Evolutionary conservation across 73 alveolate species (phyloP).

Genomic region (Paramecium biaurelia): DNA sequence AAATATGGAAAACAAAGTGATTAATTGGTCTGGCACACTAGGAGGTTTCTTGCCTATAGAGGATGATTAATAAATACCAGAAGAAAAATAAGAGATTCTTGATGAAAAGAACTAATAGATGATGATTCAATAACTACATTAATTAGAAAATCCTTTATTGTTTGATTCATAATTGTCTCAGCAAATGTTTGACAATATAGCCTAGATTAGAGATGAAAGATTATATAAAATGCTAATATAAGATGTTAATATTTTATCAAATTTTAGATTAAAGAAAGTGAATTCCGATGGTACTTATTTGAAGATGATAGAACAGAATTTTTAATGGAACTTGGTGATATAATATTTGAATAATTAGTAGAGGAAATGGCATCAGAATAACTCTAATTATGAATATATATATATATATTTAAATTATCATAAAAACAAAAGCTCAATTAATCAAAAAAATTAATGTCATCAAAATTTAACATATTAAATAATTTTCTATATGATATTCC

Average conservation of each 20-base stretch:
- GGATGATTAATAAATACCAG: conserved; percentile 9
- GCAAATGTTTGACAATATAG: conserved; percentile 18
- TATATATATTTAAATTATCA: neutral
- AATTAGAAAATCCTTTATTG: conserved; percentile 35
- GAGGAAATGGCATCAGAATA: conserved; percentile 64
- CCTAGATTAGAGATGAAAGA: conserved; percentile 57
- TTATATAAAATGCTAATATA: conserved; percentile 51
- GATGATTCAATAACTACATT: conserved; percentile 8
- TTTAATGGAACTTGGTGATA: conserved; percentile 58
- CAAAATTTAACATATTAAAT: neutral
- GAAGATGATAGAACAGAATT: conserved; percentile 63
- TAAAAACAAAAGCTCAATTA: neutral
- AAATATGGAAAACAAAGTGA: conserved; percentile 4
- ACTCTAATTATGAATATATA: neutral
- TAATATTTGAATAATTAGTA: conserved; percentile 56
- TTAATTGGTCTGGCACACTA: conserved; percentile 43
- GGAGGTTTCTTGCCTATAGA: conserved; percentile 52
- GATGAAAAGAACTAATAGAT: conserved; percentile 27
- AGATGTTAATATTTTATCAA: neutral
- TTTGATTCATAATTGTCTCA: conserved; percentile 10
- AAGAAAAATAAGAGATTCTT: conserved; percentile 16
- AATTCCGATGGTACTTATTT: conserved; percentile 51
- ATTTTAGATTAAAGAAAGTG: conserved; percentile 49
- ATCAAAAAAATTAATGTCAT: too few relatives aligned
- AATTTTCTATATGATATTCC: neutral